These are phyloP conservation scores for Lycium barbarum DNA, from an alignment of 257 asterid species.

Conservation along the genomic window DNA sequence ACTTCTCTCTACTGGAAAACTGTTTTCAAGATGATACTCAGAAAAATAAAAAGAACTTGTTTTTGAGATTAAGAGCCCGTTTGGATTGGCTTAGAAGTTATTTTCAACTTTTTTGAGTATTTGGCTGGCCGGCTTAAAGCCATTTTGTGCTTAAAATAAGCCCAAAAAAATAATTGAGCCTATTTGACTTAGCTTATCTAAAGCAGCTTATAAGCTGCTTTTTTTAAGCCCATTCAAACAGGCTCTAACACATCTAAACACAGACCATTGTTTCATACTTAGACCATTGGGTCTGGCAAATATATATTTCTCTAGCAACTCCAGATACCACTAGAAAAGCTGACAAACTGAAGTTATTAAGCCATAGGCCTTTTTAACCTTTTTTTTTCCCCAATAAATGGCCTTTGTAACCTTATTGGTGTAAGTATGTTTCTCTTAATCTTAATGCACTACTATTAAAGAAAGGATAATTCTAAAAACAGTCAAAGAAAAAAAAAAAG, in stretches of 20 bases:
- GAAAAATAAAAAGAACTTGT: neutral
- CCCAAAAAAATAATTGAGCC: no score
- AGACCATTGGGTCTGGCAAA: neutral
- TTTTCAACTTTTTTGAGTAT: no score
- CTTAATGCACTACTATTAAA: neutral
- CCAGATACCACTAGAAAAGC: neutral
- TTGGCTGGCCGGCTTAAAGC: no score
- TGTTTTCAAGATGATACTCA: neutral
- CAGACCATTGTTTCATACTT: neutral
- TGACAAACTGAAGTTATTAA: neutral
- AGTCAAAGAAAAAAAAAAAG: neutral
- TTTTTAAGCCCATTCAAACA: no score
- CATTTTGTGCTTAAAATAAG: no score
- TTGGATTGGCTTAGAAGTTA: no score
- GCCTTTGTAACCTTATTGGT: neutral
- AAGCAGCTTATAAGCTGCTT: no score
- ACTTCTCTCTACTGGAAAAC: neutral
- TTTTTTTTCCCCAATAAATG: neutral
- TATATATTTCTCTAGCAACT: neutral
- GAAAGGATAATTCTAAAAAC: neutral
- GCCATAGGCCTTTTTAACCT: neutral
- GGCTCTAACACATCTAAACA: neutral
- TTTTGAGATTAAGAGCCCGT: neutral
- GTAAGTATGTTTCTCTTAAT: neutral
- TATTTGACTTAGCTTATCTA: no score